Base-by-base conservation (phyloP, 371 early-diverging fungal genomes). In the Apophysomyces ossiformis region DNA sequence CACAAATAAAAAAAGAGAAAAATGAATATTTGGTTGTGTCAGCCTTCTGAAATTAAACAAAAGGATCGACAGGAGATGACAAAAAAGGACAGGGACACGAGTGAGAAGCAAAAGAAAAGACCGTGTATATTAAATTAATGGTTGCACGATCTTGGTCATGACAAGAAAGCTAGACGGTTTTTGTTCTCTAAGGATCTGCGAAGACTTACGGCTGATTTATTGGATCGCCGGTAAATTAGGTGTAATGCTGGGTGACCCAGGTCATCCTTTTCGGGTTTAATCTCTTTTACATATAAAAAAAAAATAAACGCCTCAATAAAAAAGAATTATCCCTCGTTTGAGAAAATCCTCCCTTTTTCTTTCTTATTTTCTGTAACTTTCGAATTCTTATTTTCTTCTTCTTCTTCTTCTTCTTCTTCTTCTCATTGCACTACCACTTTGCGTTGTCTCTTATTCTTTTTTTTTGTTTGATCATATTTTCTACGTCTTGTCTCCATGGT, bases 201-300 rank as follows among this genome's bases (percentile, higher is more conserved):
- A 50, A 50, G 21, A 21, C 54, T 50, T 50, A 21, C 54, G 54
- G 21, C 21, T 18, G n/a, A n/a, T 18, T 45, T 50, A 50, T 50
- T 50, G 54, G 54, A 50, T 50, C 54, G 21, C 9, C 3, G 9
- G 21, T 50, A 50, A 50, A 50, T 50, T 50, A 50, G 54, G 54
- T 41, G 13, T 41, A 41, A 41, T 41, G 13, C 41, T 41, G 41
- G 32, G 54, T 50, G 54, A 50, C 54, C 54, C 54, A 50, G 54
- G 54, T 50, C 54, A 47, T 50, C 54, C 54, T 50, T 50, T 50
- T 50, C 54, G 54, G 54, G 54, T 50, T 50, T 50, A 50, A 50
- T 21, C 54, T 50, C n/a, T 50, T 50, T 50, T 50, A 50, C 21
- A 21, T 18, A 50, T 18, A 50, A 50, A 47, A 47, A 46, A 50